These are phyloP conservation scores for Verbena officinalis DNA, from an alignment of 257 asterid species.

Conservation along the genomic window DNA sequence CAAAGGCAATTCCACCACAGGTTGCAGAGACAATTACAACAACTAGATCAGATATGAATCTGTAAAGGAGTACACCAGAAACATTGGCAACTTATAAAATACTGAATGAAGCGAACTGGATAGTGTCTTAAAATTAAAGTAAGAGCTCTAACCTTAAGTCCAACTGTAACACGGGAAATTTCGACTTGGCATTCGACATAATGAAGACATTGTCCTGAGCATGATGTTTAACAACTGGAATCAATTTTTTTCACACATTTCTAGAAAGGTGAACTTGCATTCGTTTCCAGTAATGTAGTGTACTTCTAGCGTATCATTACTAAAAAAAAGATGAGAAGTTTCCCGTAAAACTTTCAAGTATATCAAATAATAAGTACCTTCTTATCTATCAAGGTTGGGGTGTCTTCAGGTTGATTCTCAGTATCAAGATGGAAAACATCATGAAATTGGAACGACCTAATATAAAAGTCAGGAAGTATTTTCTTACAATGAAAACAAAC, in stretches of 20 bases:
- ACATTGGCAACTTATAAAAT: slow-evolving; percentile 16
- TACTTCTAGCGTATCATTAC: slow-evolving; percentile 16
- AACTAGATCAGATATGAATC: slow-evolving; percentile 84
- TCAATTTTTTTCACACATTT: slow-evolving; percentile 31
- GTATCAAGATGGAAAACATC: slow-evolving; percentile 72
- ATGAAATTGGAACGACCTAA: slow-evolving; percentile 72
- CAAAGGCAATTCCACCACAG: slow-evolving; percentile 89
- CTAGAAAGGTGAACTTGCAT: slow-evolving; percentile 23
- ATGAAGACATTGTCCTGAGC: slow-evolving; percentile 78
- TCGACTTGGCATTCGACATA: slow-evolving; percentile 81
- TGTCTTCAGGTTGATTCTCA: slow-evolving; percentile 72
- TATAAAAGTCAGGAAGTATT: slow-evolving; percentile 33
- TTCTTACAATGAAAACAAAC: slow-evolving; percentile 15
- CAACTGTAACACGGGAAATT: slow-evolving; percentile 72
- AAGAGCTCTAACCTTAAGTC: slow-evolving; percentile 70
- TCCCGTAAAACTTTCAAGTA: slow-evolving; percentile 17
- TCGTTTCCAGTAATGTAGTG: slow-evolving; percentile 15
- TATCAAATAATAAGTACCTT: slow-evolving; percentile 46
- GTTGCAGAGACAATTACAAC: slow-evolving; percentile 90
- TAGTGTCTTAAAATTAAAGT: slow-evolving; percentile 19
- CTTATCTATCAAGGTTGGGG: slow-evolving; percentile 74
- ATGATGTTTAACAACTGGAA: slow-evolving; percentile 30
- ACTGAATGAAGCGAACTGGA: slow-evolving; percentile 8
- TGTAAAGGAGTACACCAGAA: slow-evolving; percentile 40
- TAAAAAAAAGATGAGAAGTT: slow-evolving; percentile 16